Base-by-base conservation (phyloP, 345 rosid genomes). In the Brassica carinata region DNA sequence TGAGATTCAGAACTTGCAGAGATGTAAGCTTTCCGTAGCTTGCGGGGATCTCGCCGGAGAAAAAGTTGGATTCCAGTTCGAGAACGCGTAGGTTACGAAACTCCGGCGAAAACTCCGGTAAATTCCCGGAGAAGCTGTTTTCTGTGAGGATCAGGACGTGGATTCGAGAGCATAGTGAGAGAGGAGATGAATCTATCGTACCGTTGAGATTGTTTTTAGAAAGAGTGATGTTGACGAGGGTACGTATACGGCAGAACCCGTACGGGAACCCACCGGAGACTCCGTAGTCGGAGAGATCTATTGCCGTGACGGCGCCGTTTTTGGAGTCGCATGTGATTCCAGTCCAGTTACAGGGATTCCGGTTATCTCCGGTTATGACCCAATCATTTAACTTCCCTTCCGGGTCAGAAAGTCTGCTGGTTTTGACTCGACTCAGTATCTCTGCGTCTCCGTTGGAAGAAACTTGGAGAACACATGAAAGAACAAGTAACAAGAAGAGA, bases 321-420 rank as follows among this genome's bases (percentile, higher is more conserved):
- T 10, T 79, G 61, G 62, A 0, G 9, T 85, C 85, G 76, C 96
- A 93, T 48, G 81, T 64, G 36, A 91, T 74, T 77, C 96, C 98
- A 1, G 89, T 84, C 94, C 96, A 93, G 38, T 88, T 85, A 80
- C 98, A 93, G 0, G 90, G 89, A 62, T 48, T 84, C 11, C 19
- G 85, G 18, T 69, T 77, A 31, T 64, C 82, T 58, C 79, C 19
- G 43, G 38, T 71, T 18, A 76, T 27, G 74, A 80, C 85, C 98
- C 98, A 93, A 78, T 86, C 85, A 29, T 33, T 31, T 29, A 93
- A 86, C 3, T 70, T 79, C 5, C 84, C 85, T 27, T 84, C 55
- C 65, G 87, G 88, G 82, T 89, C 92, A 2, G 67, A 5, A 8
- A 90, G 75, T 13, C 71, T 81, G 7, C 74, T 31, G 13, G 45